These are phyloP conservation scores for Malassezia yamatoensis DNA, from an alignment of 1,284 basidiomycete species.

Conservation along the genomic window DNA sequence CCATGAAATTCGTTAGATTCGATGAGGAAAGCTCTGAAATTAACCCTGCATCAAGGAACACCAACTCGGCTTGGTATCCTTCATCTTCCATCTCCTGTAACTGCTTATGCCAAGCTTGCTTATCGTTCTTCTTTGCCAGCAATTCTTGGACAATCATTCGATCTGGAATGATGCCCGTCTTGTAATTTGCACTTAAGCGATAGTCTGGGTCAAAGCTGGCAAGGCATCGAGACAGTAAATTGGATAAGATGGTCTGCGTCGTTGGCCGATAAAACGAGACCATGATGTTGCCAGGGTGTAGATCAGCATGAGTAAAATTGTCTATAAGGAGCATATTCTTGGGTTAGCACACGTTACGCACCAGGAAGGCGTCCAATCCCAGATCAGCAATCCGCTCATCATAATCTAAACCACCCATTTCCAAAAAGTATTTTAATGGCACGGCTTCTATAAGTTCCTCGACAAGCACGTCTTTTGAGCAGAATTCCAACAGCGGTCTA, in stretches of 20 bases:
- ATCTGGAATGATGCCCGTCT: slow-evolving; percentile 21
- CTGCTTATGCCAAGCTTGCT: slow-evolving; percentile 62
- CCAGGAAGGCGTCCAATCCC: slow-evolving; percentile 88
- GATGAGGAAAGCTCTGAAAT: slow-evolving; percentile 71
- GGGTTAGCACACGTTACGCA: slow-evolving; percentile 50
- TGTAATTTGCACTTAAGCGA: slow-evolving; percentile 10
- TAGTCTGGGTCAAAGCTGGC: slow-evolving; percentile 44
- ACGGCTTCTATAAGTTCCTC: slow-evolving; percentile 90
- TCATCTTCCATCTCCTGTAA: slow-evolving; percentile 58
- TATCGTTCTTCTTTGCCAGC: slow-evolving; percentile 53
- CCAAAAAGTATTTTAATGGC: slow-evolving; percentile 77
- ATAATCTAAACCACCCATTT: slow-evolving; percentile 71
- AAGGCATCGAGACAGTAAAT: slow-evolving; percentile 31
- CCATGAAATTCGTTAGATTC: slow-evolving; percentile 85
- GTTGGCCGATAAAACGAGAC: slow-evolving; percentile 82
- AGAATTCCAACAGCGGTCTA: slow-evolving; percentile 68
- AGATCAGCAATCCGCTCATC: slow-evolving; percentile 81
- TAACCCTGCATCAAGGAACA: slow-evolving; percentile 92
- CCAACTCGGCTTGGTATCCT: slow-evolving; percentile 84
- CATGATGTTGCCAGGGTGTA: slow-evolving; percentile 90
- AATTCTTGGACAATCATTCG: slow-evolving; percentile 61
- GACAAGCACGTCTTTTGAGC: slow-evolving; percentile 68
- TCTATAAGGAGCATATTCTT: slow-evolving; percentile 96
- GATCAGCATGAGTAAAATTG: slow-evolving; percentile 86
- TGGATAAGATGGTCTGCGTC: slow-evolving; percentile 32